Evolutionary conservation across 1,284 basidiomycete species (phyloP), one percentile per base, ranked within the genome.

Genomic region (Leccinum proliferum): DNA sequence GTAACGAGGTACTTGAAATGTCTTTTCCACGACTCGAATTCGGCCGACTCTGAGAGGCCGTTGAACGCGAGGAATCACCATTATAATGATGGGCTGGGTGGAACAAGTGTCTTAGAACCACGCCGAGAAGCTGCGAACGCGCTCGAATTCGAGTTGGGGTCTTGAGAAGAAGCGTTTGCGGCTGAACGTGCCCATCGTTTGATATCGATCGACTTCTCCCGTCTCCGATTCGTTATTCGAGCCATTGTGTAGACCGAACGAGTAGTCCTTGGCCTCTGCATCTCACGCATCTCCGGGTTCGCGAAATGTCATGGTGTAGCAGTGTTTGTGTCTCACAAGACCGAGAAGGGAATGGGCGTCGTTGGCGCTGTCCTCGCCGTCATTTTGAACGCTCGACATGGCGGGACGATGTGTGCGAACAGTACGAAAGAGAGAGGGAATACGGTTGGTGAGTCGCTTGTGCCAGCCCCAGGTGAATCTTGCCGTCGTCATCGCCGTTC

Each of bases 401-500:
- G 78, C 70, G n/a, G 77, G 68, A 60, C 78, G 75, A 58, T 76
- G 73, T 9, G 77, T 70, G 21, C 75, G 74, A 56, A 77, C 76
- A 29, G 73, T 76, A n/a, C 79, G 79, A 37, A 84, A 75, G 50
- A 85, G 67, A 18, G 79, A 78, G 1, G 83, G 78, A 25, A 85
- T 74, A 59, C 80, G 80, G 39, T 71, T 75, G 11, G 74, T 72
- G 52, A 79, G 67, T 34, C 83, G 76, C 29, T 75, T 76, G 48
- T 78, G 77, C 82, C 83, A 81, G 57, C 77, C 79, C 79, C 80
- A 82, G 41, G 77, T 76, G 69, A 87, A 89, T 63, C 77, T 83
- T 7, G 86, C 80, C 0, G 76, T 72, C 3, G 85, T 83, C 79
- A 93, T 85, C 9, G 93, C 94, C 21, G 85, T 86, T 25, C 83